Evolutionary conservation across 2,329 filamentous ascomycete genomes (phyloP), one percentile per base, ranked within the genome.

Genomic region (Chrysosphaeria jannelii): DNA sequence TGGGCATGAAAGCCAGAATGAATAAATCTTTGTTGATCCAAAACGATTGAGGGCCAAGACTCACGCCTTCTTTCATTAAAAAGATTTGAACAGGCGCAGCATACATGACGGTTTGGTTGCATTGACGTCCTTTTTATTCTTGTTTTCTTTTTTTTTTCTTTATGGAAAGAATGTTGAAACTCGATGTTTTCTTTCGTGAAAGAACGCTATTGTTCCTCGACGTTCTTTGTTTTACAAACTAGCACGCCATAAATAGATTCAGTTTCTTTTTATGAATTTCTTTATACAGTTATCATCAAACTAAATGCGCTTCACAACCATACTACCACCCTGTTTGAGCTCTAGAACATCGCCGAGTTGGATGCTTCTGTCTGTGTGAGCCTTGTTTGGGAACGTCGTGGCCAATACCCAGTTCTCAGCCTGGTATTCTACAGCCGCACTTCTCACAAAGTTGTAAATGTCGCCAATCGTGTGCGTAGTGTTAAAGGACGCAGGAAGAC

Each of bases 331-430:
- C 39, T 54, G 57, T 47, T 60, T 68, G 36, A 69, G 66, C 38
- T 68, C 63, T 13, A 51, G 31, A 43, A 66, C 50, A 12, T 68
- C 60, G 5, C 57, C 56, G 14, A 69, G 38, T 1, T 55, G 49
- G 23, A 57, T 35, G 6, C 39, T 43, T 41, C 65, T 66, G 35
- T 85, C 70, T 2, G 54, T 64, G 31, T 81, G 57, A 25, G 81
- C 69, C 45, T 75, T 78, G 36, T 62, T 75, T 4, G 74, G 74
- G 42, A 85, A 85, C 0, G 72, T 81, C 0, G 74, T 85, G 31
- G 68, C 70, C 20, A 88, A 48, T 3, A 74, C 67, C 52, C 69
- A 85, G 4, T 52, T 35, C n/a, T 72, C 54, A 18, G 44, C 39
- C 17, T 47, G 46, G 14, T 47, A 46, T 28, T 58, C 48, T n/a